Evolutionary conservation across 139 green algal genomes (phyloP).

Genomic region (Micractinium sp.): DNA sequence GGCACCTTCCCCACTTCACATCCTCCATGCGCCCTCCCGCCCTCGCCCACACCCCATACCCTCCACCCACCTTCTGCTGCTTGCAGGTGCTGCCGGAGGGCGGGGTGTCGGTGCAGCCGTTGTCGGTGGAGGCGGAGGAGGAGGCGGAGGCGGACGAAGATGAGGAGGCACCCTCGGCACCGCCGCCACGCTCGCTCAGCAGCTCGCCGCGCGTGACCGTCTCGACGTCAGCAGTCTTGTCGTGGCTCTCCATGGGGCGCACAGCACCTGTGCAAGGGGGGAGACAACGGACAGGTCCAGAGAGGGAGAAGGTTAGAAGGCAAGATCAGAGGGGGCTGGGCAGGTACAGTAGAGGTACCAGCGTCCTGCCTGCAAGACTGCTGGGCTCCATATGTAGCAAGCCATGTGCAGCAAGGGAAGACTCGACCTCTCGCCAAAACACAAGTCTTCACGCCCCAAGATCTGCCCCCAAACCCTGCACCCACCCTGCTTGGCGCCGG

Average conservation of each 20-base stretch:
- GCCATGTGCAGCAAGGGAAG: no score
- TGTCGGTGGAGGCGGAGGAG: background rate
- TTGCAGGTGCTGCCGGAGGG: conserved; percentile 14
- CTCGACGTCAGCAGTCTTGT: background rate
- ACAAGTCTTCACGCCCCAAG: background rate
- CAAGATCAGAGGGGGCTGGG: background rate
- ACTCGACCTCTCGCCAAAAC: no score
- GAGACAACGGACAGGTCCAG: background rate
- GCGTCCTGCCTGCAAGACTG: no score
- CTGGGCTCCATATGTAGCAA: no score
- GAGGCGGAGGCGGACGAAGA: conserved; percentile 7
- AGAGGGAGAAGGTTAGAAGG: background rate
- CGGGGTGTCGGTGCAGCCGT: conserved; percentile 29
- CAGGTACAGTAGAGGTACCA: background rate
- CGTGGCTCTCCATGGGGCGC: background rate
- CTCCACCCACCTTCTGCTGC: conserved; percentile 11
- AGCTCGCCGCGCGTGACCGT: background rate
- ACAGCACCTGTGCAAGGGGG: conserved; percentile 12
- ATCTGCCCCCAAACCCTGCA: background rate
- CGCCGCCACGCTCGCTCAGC: background rate
- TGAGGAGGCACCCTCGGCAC: background rate
- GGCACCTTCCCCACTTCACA: background rate
- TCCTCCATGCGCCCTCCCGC: background rate
- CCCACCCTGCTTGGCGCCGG: conserved; percentile 32
- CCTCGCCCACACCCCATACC: background rate